phyloP scores from a whole-genome alignment of 2,329 filamentous ascomycete genomes.

The Aureobasidium leucospermi region DNA sequence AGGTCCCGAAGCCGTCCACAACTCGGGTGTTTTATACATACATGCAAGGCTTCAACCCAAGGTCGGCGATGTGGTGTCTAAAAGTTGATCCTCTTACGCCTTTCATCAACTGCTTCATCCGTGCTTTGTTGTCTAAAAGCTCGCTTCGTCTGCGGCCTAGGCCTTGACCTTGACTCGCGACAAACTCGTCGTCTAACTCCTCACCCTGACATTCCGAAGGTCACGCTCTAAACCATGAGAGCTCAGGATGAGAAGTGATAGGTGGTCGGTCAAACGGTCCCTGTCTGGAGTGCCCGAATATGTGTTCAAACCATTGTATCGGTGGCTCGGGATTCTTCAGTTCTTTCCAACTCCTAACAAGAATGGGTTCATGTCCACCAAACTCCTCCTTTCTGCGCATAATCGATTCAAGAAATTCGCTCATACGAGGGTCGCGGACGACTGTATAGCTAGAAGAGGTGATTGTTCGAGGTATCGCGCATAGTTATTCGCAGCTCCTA shows the following conservation, averaged over 20 bases:
- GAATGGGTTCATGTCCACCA: not conserved
- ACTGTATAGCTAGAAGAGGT: not conserved
- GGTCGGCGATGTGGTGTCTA: not conserved
- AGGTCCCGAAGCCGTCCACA: too few species aligned
- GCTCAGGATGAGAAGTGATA: not conserved
- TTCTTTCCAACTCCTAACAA: not conserved
- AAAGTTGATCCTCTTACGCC: not conserved
- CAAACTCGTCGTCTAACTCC: not conserved
- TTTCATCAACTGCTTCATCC: too few species aligned
- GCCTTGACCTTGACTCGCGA: not conserved
- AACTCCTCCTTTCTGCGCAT: not conserved
- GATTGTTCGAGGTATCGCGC: too few species aligned
- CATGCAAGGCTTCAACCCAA: not conserved
- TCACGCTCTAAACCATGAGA: not conserved
- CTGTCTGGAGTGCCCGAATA: not conserved
- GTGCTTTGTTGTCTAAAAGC: not conserved
- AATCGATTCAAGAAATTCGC: not conserved
- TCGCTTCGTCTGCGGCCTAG: not conserved
- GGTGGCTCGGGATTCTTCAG: not conserved
- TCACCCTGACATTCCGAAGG: not conserved
- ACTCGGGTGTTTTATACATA: not conserved
- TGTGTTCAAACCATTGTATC: not conserved
- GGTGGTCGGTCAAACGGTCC: not conserved
- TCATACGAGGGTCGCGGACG: not conserved
- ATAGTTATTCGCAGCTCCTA: too few species aligned